Conservation (phyloP, 345 rosid species). For the Citrus hindsii region DNA sequence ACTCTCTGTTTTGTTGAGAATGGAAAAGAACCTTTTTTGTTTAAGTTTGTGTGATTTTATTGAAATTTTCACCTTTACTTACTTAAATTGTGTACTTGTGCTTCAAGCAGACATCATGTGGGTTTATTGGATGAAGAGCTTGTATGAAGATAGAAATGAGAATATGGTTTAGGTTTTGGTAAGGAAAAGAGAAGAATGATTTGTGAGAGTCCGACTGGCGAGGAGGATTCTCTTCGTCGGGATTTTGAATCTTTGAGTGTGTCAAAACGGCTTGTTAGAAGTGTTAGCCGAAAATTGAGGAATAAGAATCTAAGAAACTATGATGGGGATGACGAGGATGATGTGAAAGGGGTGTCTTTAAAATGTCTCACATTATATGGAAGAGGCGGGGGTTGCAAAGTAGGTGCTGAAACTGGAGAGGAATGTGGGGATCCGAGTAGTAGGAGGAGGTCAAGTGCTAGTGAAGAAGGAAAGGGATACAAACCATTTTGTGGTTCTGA, state of each 20-base stretch:
- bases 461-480: slow-evolving; percentile 69
- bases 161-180: slow-evolving; percentile 7
- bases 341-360: slow-evolving; percentile 47
- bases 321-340: slow-evolving; percentile 56
- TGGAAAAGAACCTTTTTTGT: neutral
- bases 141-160: slow-evolving; percentile 15
- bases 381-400: slow-evolving; percentile 90
- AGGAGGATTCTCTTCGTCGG: slow-evolving; percentile 50
- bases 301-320: slow-evolving; percentile 41
- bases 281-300: slow-evolving; percentile 71
- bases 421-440: slow-evolving; percentile 71
- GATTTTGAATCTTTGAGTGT: slow-evolving; percentile 71
- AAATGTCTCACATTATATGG: slow-evolving; percentile 73
- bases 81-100: neutral
- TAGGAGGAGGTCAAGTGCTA: slow-evolving; percentile 76
- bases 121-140: neutral
- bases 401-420: slow-evolving; percentile 81
- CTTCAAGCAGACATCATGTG: neutral
- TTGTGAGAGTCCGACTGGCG: slow-evolving; percentile 38
- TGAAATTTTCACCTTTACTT: neutral
- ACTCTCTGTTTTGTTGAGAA: neutral
- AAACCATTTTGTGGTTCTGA: slow-evolving; percentile 61
- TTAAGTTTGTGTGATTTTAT: neutral
- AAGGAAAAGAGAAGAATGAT: slow-evolving; percentile 32
- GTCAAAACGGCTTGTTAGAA: slow-evolving; percentile 72